Base-by-base conservation (phyloP, 1,284 basidiomycete species). In the Marasmius oreades region DNA sequence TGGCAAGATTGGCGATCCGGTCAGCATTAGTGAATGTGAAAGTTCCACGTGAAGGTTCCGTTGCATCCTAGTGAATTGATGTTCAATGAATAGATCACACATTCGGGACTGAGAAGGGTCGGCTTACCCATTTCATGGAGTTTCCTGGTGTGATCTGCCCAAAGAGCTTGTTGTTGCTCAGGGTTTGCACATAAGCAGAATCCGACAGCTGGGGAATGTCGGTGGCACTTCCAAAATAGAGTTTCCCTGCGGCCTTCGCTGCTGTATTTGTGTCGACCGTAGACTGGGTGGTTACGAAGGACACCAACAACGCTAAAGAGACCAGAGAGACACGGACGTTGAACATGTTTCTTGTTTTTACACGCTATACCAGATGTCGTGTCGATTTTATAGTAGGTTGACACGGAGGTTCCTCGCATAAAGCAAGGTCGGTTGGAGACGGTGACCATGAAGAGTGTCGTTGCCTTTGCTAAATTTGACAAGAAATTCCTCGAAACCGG, bases 1-100 rank as follows among this genome's bases (percentile, higher is more conserved):
- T 69, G 0, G 81, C 81, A n/a, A 81, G 69, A 43, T 72, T 66
- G 1, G 74, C 77, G 50, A 84, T 71, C 8, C 63, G 65, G 58
- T 84, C 80, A 18, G 71, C 81, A 20, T 63, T 65, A 8, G 69
- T 64, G 66, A 79, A 81, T 1, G 73, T 77, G 67, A 82, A 84
- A 7, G 61, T 64, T 52, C 77, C 78, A 44, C 71, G 77, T 14
- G 67, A 64, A 7, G 80, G 79, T 61, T 85, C 82, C 8, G 80
- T 82, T 0, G 77, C 76, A 58, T 81, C 78, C 79, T 80, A 18
- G 33, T n/a, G n/a, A 23, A n/a, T 10, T 22, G 37, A 22, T 24
- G 24, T 23, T 18, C 33, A 16, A 16, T 22, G 10, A 7, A n/a
- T 37, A 37, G n/a, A 20, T 42, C 39, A 8, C 20, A 22, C 14